Evolutionary conservation across 2,329 filamentous ascomycete genomes (phyloP).

Genomic region (Fusarium verrucosum): DNA sequence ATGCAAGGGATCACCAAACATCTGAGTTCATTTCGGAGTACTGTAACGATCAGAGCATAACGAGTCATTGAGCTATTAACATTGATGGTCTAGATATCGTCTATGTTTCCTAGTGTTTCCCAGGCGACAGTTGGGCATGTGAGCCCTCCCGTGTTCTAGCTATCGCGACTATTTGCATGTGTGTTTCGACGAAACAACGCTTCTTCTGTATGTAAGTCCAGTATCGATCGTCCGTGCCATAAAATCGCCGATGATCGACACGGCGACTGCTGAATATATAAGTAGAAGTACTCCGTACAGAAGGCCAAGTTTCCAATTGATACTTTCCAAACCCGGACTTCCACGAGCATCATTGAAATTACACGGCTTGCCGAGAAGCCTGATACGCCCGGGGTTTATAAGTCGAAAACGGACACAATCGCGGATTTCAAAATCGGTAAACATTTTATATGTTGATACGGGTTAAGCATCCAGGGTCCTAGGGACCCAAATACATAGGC

Average conservation of each 20-base stretch:
- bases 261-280: background rate
- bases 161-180: background rate
- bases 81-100: background rate
- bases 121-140: background rate
- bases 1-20: slow-evolving; percentile 4
- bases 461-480: too few species aligned
- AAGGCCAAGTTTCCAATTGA: background rate
- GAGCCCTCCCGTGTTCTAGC: background rate
- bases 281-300: too few species aligned
- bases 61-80: background rate
- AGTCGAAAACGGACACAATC: background rate
- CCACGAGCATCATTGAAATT: background rate
- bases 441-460: background rate
- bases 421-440: background rate
- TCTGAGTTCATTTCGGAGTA: background rate
- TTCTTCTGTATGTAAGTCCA: background rate
- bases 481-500: background rate
- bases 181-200: background rate
- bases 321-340: background rate
- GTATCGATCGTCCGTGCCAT: background rate
- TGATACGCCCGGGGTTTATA: background rate
- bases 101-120: background rate
- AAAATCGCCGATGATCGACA: background rate
- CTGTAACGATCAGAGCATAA: background rate
- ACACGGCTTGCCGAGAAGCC: background rate